Evolutionary conservation across 2,329 filamentous ascomycete genomes (phyloP).

Genomic region (Alternaria infectoria): DNA sequence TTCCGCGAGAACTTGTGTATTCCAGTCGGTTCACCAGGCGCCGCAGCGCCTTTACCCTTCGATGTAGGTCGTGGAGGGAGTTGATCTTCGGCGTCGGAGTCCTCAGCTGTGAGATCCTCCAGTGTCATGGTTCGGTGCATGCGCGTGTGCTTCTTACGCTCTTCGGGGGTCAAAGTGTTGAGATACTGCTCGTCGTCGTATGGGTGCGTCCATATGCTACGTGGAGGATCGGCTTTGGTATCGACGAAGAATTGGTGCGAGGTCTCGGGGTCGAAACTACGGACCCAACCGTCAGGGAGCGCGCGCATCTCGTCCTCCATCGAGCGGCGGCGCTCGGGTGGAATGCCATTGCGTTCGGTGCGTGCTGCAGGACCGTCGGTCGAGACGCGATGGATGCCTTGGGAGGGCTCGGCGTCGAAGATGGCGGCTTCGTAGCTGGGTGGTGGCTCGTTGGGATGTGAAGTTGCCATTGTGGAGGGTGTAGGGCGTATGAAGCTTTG

Average conservation of each 20-base stretch:
- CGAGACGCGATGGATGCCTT: slow-evolving; percentile 35
- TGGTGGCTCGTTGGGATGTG: slow-evolving; percentile 37
- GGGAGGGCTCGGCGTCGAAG: slow-evolving; percentile 29
- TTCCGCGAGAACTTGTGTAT: slow-evolving; percentile 59
- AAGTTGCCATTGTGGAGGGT: slow-evolving; percentile 25
- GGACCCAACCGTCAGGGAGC: slow-evolving; percentile 63
- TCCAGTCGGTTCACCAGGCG: slow-evolving; percentile 34
- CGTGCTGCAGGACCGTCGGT: slow-evolving; percentile 37
- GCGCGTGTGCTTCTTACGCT: slow-evolving; percentile 56
- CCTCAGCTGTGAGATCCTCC: slow-evolving; percentile 56
- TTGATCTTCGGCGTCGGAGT: slow-evolving; percentile 39
- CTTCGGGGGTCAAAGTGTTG: slow-evolving; percentile 53
- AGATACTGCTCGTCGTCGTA: slow-evolving; percentile 65
- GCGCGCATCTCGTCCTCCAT: slow-evolving; percentile 67
- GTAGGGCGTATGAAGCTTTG: background rate
- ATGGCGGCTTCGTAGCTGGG: slow-evolving; percentile 45
- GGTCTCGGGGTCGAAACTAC: slow-evolving; percentile 60
- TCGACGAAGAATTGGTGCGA: slow-evolving; percentile 70
- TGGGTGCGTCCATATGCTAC: slow-evolving; percentile 67
- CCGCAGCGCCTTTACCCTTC: slow-evolving; percentile 7
- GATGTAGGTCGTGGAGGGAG: slow-evolving; percentile 18
- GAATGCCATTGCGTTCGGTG: slow-evolving; percentile 60
- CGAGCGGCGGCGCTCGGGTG: slow-evolving; percentile 58
- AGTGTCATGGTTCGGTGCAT: slow-evolving; percentile 46
- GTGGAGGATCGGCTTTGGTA: slow-evolving; percentile 60